Evolutionary conservation across 768 basidiomycete species (phyloP).

Genomic region (Termitomyces sp.): DNA sequence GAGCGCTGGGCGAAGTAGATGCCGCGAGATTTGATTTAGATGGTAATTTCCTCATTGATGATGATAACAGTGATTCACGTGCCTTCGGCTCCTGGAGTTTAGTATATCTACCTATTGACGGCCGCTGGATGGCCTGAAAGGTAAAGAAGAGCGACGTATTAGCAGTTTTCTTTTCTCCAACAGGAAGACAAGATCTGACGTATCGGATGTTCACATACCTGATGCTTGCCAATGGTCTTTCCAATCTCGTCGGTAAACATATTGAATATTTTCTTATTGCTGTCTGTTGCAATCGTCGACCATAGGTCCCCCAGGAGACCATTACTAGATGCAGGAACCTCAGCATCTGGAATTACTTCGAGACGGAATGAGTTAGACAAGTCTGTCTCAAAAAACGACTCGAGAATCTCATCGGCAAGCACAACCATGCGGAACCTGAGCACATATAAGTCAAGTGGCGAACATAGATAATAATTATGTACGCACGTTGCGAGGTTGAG

Average conservation of each 20-base stretch:
- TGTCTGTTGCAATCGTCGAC: conserved; percentile 85
- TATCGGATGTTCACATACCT: conserved; percentile 35
- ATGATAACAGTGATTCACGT: conserved; percentile 79
- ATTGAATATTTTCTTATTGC: conserved; percentile 91
- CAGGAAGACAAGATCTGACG: not conserved
- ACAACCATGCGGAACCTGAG: conserved; percentile 96
- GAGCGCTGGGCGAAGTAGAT: conserved; percentile 22
- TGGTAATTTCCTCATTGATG: conserved; percentile 53
- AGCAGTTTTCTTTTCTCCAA: not conserved
- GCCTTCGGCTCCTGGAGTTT: conserved; percentile 83
- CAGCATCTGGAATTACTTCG: conserved; percentile 62
- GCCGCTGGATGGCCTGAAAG: conserved; percentile 59
- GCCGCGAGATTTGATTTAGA: conserved; percentile 46
- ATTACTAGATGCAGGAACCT: conserved; percentile 50
- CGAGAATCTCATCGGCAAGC: conserved; percentile 91
- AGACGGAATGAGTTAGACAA: conserved; percentile 84
- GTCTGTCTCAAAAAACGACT: conserved; percentile 95
- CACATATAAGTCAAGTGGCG: not conserved
- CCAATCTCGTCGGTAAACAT: conserved; percentile 92
- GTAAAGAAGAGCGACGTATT: not conserved
- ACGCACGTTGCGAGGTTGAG: conserved; percentile 83
- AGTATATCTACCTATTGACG: conserved; percentile 83
- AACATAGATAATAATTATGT: not conserved
- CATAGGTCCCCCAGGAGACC: conserved; percentile 80
- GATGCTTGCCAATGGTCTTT: conserved; percentile 90